These are phyloP conservation scores for Liriodendron chinense DNA, from an alignment of 164 flowering plant species.

Conservation along the genomic window DNA sequence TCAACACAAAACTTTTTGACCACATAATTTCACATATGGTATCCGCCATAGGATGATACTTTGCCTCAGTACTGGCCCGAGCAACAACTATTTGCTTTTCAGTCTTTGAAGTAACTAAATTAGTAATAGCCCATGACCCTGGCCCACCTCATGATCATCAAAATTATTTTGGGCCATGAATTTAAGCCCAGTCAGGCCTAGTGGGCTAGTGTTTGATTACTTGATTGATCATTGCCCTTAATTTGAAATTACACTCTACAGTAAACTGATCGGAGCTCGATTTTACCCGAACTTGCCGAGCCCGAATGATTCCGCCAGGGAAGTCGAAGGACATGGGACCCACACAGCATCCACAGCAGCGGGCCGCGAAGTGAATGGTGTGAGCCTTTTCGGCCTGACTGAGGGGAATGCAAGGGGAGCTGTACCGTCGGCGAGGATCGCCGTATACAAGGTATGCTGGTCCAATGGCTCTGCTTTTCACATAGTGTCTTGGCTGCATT, in stretches of 20 bases:
- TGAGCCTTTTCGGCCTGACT: conserved; percentile 64
- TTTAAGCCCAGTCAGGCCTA: background rate
- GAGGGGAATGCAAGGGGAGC: conserved; percentile 72
- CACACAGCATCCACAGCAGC: conserved; percentile 82
- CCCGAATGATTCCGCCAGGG: conserved; percentile 15
- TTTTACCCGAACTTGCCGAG: background rate
- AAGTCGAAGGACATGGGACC: conserved; percentile 69
- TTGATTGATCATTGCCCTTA: background rate
- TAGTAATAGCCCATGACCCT: background rate
- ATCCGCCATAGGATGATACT: too few relatives aligned
- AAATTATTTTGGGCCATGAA: background rate
- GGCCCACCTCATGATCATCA: background rate
- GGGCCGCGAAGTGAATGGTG: conserved; percentile 41
- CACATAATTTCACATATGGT: too few relatives aligned
- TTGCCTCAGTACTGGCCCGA: too few relatives aligned
- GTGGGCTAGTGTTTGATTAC: background rate
- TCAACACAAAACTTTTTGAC: too few relatives aligned
- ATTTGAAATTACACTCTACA: conserved; percentile 5
- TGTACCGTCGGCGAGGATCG: conserved; percentile 68
- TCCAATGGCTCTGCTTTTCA: conserved; percentile 54
- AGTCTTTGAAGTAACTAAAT: too few relatives aligned
- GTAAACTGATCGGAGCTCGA: conserved; percentile 51
- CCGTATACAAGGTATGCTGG: conserved; percentile 86
- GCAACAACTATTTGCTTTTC: too few relatives aligned
- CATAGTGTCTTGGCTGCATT: conserved; percentile 73